Evolutionary conservation across 2,329 filamentous ascomycete genomes (phyloP), one percentile per base, ranked within the genome.

Genomic region (Aspergillaceae sp.): DNA sequence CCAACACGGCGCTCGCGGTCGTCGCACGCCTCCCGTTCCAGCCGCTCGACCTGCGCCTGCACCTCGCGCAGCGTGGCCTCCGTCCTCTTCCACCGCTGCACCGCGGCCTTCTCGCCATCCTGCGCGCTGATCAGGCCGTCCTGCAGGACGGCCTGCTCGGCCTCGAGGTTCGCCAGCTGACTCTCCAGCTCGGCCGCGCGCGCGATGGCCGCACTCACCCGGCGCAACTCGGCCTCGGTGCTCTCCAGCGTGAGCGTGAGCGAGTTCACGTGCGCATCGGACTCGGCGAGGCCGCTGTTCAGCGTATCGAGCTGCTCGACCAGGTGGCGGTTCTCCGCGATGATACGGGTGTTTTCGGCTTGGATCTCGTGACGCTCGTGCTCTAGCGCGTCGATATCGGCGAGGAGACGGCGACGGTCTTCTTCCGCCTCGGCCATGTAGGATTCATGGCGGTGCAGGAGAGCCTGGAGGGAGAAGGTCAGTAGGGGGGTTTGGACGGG

Each of bases 401-500:
- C 68, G 40, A 79, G 77, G 69, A 96, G 81, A 50, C 83, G 79
- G 50, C 76, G 72, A 50, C 90, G 86, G 64, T 96, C 89, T 56
- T 82, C 81, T 73, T 95, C 89, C 49, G 90, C 88, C 66, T 95
- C 88, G 56, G 84, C 84, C 77, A 96, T 91, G 69, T 94, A 96
- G 49, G 86, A 82, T 74, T 97, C 90, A 78, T 98, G 90, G 59
- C 91, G 85, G 53, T 85, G 82, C 37, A 98, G 80, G 47, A 98
- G 77, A 49, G 89, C 89, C 92, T 97, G 82, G 48, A 84, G 68
- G 45, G 78, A 73, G 69, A 80, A 86, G 44, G 82, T 94, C 70
- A 94, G 85, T 71, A 76, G 77, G 55, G 75, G 73, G 19, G 55
- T 51, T 33, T 45, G 54, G 29, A 52, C 46, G 50, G 43, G 33